Evolutionary conservation across 441 rosid species (phyloP), one percentile per base, ranked within the genome.

Genomic region (Mallotus japonicus): DNA sequence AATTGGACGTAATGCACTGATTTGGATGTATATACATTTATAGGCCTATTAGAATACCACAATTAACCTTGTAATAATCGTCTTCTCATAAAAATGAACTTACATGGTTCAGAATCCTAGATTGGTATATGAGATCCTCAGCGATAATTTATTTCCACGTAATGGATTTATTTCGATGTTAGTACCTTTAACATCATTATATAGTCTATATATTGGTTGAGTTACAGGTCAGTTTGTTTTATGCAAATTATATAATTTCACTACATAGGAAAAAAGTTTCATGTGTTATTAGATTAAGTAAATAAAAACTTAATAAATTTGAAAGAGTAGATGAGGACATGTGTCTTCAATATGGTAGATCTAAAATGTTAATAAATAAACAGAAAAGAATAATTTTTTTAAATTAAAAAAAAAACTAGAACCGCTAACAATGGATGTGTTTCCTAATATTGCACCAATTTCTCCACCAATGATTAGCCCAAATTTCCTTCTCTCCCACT

Each of bases 401-500:
- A n/a, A 64, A 8, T 28, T 28, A 1, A 49, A 24, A 1, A 58
- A 5, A 58, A 74, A 60, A 73, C 56, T 37, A 11, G 51, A 44
- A 37, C 63, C 13, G 73, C 62, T 46, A 53, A 70, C 53, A 40
- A 72, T 15, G 72, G 72, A 16, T 58, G 44, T 73, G 80, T 76
- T 78, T 80, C 86, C 79, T 65, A 53, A 78, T 68, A 46, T 71
- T 9, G 57, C 65, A 66, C 81, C 67, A 67, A 76, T n/a, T 24
- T 24, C 46, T 56, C 58, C 57, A 47, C 53, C 66, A 75, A 74
- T 76, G 73, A 80, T 81, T 77, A 71, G 61, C 37, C 63, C 40
- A 54, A 57, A 40, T 55, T 34, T 64, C 32, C 32, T 12, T 17
- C 69, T 71, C 70, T 12, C 63, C 75, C 54, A 68, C 68, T 60